These are phyloP conservation scores for Neurospora sublineolata DNA, from an alignment of 495 filamentous ascomycete genomes.

Conservation along the genomic window DNA sequence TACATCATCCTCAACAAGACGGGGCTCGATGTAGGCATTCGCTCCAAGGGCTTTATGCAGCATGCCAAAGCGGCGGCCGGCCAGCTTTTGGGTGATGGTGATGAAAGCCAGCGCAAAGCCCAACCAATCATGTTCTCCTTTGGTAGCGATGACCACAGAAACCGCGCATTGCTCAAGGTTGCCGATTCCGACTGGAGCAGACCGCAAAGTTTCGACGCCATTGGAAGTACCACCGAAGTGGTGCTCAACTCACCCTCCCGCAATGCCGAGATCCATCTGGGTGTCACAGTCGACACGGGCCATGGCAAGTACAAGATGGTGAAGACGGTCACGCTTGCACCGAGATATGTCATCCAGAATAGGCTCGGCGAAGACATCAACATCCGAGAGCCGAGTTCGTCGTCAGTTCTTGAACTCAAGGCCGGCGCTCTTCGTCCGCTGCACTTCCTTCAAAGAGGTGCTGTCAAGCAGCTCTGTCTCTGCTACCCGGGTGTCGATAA, in stretches of 20 bases:
- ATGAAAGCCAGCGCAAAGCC: constrained; percentile 45
- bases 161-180: constrained; percentile 75
- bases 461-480: constrained; percentile 78
- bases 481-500: constrained; percentile 94
- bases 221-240: constrained; percentile 81
- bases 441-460: constrained; percentile 68
- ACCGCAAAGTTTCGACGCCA: constrained; percentile 96
- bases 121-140: constrained; percentile 95
- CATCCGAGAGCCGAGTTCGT: constrained; percentile 79
- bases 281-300: constrained; percentile 76
- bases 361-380: constrained; percentile 78
- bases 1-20: constrained; percentile 95
- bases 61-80: constrained; percentile 70
- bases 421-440: constrained; percentile 67
- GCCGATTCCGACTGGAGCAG: constrained; percentile 90
- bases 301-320: constrained; percentile 96
- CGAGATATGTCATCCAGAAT: constrained; percentile 90
- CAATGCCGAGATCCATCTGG: constrained; percentile 76
- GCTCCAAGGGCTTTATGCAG: constrained; percentile 78
- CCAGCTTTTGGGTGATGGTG: constrained; percentile 39
- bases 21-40: constrained; percentile 76
- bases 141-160: constrained; percentile 71
- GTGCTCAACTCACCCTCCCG: constrained; percentile 59
- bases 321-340: constrained; percentile 87
- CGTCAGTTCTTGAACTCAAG: constrained; percentile 64